phyloP scores from a whole-genome alignment of 2,329 filamentous ascomycete genomes.

The Metarhizium brunneum region DNA sequence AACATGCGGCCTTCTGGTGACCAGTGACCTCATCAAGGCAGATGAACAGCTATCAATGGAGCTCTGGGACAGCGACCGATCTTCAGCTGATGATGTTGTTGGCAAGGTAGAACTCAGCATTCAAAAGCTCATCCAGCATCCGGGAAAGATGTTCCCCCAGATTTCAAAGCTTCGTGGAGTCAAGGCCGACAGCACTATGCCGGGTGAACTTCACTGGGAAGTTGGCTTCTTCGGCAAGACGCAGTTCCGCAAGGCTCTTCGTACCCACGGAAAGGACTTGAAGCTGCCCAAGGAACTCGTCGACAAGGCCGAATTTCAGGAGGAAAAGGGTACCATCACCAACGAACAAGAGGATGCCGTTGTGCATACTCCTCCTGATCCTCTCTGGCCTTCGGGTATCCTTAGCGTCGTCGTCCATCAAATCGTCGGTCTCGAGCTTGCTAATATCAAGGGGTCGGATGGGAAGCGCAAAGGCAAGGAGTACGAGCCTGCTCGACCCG shows the following conservation, averaged over 20 bases:
- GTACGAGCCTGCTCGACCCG: constrained; percentile 75
- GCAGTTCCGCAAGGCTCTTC: constrained; percentile 71
- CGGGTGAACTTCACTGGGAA: constrained; percentile 90
- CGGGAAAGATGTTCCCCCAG: constrained; percentile 86
- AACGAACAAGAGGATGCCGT: constrained; percentile 71
- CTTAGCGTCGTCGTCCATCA: constrained; percentile 84
- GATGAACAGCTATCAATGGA: constrained; percentile 90
- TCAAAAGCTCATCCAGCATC: constrained; percentile 87
- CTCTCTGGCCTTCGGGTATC: constrained; percentile 89
- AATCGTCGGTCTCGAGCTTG: constrained; percentile 89
- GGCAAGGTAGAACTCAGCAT: constrained; percentile 91
- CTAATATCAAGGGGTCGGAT: constrained; percentile 76
- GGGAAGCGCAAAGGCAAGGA: constrained; percentile 77
- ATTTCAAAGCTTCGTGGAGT: constrained; percentile 75
- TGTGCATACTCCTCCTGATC: constrained; percentile 83
- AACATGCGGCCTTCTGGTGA: constrained; percentile 75
- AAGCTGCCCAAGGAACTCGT: constrained; percentile 65
- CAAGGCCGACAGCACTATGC: constrained; percentile 80
- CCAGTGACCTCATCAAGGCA: constrained; percentile 81
- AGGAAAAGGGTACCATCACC: constrained; percentile 70
- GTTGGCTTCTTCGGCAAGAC: constrained; percentile 93
- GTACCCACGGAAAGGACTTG: constrained; percentile 78
- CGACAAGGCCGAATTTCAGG: constrained; percentile 69
- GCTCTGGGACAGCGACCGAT: constrained; percentile 91
- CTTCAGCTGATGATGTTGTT: constrained; percentile 87